These are phyloP conservation scores for Alternaria infectoria DNA, from an alignment of 2,329 filamentous ascomycete genomes.

Conservation along the genomic window DNA sequence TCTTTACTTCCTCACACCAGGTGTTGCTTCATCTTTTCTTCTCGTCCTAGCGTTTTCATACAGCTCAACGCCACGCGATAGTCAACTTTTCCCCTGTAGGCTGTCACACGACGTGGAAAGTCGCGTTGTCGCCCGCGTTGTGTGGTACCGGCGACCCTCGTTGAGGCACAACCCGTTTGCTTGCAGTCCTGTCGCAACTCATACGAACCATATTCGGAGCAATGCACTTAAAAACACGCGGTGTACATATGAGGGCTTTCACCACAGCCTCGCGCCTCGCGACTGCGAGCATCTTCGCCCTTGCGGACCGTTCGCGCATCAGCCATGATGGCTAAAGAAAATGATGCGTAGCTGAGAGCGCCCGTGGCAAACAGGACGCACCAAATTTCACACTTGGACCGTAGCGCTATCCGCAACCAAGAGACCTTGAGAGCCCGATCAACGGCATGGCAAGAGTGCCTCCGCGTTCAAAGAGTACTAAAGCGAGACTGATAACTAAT, in stretches of 20 bases:
- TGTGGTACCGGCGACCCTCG: not conserved
- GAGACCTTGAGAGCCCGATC: not conserved
- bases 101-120: not conserved
- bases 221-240: not conserved
- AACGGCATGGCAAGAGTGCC: not conserved
- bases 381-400: not conserved
- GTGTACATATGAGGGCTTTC: not conserved
- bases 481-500: not conserved
- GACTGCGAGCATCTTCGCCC: not conserved
- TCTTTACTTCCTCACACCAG: not conserved
- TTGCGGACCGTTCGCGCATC: not conserved
- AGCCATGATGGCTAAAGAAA: not conserved
- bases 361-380: not conserved
- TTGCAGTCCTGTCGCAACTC: not conserved
- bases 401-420: not conserved
- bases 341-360: not conserved
- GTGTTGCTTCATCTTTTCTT: not conserved
- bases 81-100: not conserved
- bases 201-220: not conserved
- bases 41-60: not conserved
- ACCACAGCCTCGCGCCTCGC: not conserved
- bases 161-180: not conserved
- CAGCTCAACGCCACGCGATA: not conserved
- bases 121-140: not conserved
- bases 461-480: not conserved